Percentiles rank a stretch among this genome's conserved stretches.
phyloP scores from a whole-genome alignment of 768 basidiomycete genomes.

The Sarcodon aspratus region DNA sequence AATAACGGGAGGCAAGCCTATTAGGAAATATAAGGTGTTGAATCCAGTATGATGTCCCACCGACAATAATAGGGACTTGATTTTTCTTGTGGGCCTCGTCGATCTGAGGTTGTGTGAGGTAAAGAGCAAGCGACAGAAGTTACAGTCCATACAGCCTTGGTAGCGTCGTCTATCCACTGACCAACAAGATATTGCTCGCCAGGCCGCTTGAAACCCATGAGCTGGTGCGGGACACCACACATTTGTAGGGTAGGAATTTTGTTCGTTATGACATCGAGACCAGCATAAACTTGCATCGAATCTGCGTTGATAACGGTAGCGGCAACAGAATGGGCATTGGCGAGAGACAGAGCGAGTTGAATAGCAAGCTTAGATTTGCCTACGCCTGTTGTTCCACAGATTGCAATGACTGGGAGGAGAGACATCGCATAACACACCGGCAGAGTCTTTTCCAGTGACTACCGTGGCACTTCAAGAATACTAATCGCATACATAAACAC shows the following conservation, averaged over 20 bases:
- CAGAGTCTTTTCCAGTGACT: background rate
- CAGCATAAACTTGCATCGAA: conserved; percentile 93
- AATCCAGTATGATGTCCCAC: conserved; percentile 96
- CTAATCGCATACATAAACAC: background rate
- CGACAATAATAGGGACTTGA: conserved; percentile 81
- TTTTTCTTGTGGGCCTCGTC: conserved; percentile 52
- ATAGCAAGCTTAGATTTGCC: conserved; percentile 92
- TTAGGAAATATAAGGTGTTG: conserved; percentile 91
- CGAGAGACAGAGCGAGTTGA: conserved; percentile 62
- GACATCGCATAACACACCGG: conserved; percentile 20
- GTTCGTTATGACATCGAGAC: conserved; percentile 90
- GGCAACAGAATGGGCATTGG: conserved; percentile 22
- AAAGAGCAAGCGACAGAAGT: background rate
- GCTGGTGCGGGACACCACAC: conserved; percentile 73
- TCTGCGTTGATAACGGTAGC: conserved; percentile 90
- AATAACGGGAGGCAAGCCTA: conserved; percentile 31
- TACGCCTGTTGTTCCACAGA: conserved; percentile 92
- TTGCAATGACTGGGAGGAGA: conserved; percentile 59
- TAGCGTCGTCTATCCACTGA: conserved; percentile 81
- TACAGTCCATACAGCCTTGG: conserved; percentile 46
- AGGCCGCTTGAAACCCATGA: conserved; percentile 82
- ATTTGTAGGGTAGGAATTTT: conserved; percentile 74
- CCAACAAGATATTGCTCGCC: conserved; percentile 82
- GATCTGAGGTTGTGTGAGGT: conserved; percentile 36
- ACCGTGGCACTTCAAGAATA: background rate